Evolutionary conservation across 1,139 yeast species (phyloP), one percentile per base, ranked within the genome.

Genomic region (Geotrichum reessii): DNA sequence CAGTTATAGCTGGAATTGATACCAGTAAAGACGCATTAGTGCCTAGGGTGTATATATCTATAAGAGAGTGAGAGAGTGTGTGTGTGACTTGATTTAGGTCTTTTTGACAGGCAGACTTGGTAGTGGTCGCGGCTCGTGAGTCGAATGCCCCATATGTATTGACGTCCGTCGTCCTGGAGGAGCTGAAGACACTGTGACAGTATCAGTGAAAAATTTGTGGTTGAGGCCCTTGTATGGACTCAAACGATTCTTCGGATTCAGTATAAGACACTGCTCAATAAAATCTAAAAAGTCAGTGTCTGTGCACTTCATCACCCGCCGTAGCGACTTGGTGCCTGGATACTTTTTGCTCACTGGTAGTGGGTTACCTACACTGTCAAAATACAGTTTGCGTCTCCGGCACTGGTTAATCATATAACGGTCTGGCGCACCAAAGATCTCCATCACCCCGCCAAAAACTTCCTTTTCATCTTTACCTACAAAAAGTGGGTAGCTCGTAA

Each of bases 401-500:
- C 82, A 69, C 8, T 67, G 64, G 40, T 71, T 60, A 6, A 83
- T 71, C 48, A 78, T 69, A 14, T 65, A 61, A 48, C 71, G 65
- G 8, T 75, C 76, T 0, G 95, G 95, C 0, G 78, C 75, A 0
- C 95, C 95, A 65, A 86, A 77, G 19, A 82, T 65, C 64, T 85
- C 86, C 63, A 85, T 71, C 27, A 83, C 80, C 42, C 80, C 74
- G 1, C 82, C 83, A 51, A 87, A 73, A 60, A 87, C 84, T 59
- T 86, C 90, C 50, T 77, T 74, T 68, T 88, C 96, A 65, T 83
- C 81, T 61, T 78, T 83, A 0, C 91, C 92, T 37, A 87, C 86
- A 61, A 88, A 81, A 28, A 88, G 66, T 0, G 95, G 93, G 42
- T 71, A 68, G 0, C 95, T 95, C 0, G 83, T 78, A 58, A 77